Percentiles rank a stretch among this genome's conserved stretches.
Conservation (phyloP, 176 grass and related monocot genomes). For the Carex littledalei region DNA sequence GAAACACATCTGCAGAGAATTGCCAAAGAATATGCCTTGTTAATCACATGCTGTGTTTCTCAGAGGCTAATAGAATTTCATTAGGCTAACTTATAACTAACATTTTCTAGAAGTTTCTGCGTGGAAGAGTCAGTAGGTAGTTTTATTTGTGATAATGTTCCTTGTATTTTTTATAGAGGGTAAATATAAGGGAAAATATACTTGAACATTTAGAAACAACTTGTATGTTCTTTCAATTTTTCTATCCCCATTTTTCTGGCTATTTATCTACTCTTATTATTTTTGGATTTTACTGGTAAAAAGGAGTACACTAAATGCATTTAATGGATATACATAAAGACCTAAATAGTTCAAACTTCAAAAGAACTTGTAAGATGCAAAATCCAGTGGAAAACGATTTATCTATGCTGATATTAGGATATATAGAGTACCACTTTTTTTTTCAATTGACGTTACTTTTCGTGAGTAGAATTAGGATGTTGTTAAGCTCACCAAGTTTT, state of each 20-base stretch:
- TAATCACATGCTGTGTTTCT: not conserved
- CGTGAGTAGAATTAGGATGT: too few species aligned
- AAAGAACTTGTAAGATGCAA: not conserved
- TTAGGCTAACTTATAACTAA: not conserved
- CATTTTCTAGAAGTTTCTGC: not conserved
- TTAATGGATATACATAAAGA: not conserved
- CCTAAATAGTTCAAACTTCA: not conserved
- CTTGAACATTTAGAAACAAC: not conserved
- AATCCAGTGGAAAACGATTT: not conserved
- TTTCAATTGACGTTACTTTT: too few species aligned
- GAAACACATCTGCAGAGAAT: not conserved
- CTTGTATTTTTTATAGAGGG: not conserved
- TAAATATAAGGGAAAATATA: not conserved
- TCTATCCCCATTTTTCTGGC: not conserved
- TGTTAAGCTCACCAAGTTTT: too few species aligned
- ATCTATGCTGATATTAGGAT: not conserved
- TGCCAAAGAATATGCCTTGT: not conserved
- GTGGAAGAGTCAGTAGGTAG: not conserved
- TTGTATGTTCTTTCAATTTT: not conserved
- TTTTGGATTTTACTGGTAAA: not conserved
- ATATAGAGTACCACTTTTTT: too few species aligned
- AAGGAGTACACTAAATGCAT: not conserved
- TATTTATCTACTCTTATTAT: not conserved
- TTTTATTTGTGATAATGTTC: not conserved
- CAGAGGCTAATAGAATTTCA: not conserved